A percentile compares a stretch with the other conserved stretches of the same genome.
Conservation (phyloP, 2,329 filamentous ascomycete genomes). For the Trichoderma atrobrunneum region DNA sequence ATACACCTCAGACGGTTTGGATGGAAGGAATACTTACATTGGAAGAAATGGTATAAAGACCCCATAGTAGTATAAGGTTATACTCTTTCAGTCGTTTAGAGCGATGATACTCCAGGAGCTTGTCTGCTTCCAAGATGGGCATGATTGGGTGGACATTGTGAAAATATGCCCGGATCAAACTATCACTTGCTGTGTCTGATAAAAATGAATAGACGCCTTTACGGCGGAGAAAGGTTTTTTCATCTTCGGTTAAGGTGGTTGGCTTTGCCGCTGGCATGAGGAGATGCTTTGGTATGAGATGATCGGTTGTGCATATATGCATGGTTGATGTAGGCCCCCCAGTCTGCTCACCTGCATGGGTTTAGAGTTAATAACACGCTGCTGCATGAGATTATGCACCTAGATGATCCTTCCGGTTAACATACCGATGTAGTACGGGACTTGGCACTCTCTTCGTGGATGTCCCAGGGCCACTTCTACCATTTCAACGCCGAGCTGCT, state of each 20-base stretch:
- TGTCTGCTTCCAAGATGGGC: conserved; percentile 10
- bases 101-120: conserved; percentile 1
- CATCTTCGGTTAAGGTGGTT: not conserved
- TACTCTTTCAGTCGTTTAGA: conserved; percentile 8
- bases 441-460: not conserved
- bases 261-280: conserved; percentile 9
- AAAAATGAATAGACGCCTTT: conserved; percentile 10
- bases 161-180: conserved; percentile 6
- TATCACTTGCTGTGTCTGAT: not conserved
- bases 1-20: not conserved
- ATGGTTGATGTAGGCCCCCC: conserved; percentile 10
- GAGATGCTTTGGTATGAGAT: conserved; percentile 9
- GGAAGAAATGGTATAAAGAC: not conserved
- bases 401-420: not conserved
- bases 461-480: conserved; percentile 2
- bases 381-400: not conserved
- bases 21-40: not conserved
- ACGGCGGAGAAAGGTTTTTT: not conserved
- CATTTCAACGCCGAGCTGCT: conserved; percentile 7
- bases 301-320: conserved; percentile 5
- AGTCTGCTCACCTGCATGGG: not conserved
- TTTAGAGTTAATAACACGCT: not conserved
- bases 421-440: conserved; percentile 12
- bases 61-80: not conserved
- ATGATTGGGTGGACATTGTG: conserved; percentile 11